Evolutionary conservation across 1,139 yeast genomes (phyloP).

Genomic region (Saccharomyces hybrid): DNA sequence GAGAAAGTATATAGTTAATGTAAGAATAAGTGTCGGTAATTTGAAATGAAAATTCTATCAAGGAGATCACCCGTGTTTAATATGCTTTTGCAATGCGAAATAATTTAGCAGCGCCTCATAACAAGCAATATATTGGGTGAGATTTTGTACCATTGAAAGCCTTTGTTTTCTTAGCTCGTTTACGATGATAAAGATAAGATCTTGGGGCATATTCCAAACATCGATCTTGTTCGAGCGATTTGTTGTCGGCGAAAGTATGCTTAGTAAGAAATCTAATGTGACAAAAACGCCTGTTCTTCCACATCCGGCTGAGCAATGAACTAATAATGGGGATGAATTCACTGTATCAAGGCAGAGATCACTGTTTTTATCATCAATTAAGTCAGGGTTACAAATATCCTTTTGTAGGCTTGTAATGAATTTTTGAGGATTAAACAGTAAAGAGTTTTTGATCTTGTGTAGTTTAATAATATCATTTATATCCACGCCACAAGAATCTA

Average conservation of each 20-base stretch:
- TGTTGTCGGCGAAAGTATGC: constrained; percentile 33
- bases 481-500: constrained; percentile 69
- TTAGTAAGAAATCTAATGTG: constrained; percentile 59
- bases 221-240: constrained; percentile 24
- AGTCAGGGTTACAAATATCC: constrained; percentile 1
- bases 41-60: not conserved
- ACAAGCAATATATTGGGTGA: constrained; percentile 65
- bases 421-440: constrained; percentile 20
- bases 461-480: constrained; percentile 46
- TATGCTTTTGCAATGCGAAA: constrained; percentile 17
- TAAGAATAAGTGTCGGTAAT: not conserved
- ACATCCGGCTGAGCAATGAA: constrained; percentile 89
- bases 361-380: not conserved
- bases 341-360: not conserved
- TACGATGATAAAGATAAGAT: constrained; percentile 29
- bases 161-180: constrained; percentile 61
- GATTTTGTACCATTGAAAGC: constrained; percentile 75
- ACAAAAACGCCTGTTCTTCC: constrained; percentile 88
- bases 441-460: constrained; percentile 41
- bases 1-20: not conserved
- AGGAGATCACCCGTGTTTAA: constrained; percentile 2
- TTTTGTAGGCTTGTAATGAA: constrained; percentile 14
- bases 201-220: constrained; percentile 34
- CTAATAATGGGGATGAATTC: constrained; percentile 41
- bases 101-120: constrained; percentile 46